phyloP scores from a whole-genome alignment of 2,329 filamentous ascomycete species.

The Verticillium longisporum region DNA sequence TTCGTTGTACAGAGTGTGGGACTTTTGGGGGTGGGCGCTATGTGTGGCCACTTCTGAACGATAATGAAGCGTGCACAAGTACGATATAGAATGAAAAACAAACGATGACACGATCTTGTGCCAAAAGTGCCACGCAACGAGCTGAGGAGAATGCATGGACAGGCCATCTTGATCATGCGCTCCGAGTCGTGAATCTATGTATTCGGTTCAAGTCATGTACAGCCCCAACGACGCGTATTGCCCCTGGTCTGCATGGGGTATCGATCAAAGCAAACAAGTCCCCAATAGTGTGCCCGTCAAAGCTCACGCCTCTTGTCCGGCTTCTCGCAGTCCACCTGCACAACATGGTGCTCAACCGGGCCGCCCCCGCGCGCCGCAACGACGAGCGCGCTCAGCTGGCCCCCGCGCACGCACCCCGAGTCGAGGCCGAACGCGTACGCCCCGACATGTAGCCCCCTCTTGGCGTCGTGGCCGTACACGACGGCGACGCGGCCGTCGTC shows the following conservation, averaged over 20 bases:
- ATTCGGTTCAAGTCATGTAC: not conserved
- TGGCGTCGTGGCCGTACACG: slow-evolving; percentile 83
- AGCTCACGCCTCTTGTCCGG: slow-evolving; percentile 4
- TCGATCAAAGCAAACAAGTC: not conserved
- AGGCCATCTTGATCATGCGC: too few species aligned
- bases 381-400: slow-evolving; percentile 68
- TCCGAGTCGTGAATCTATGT: not conserved
- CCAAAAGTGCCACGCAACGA: not conserved
- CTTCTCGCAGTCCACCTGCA: slow-evolving; percentile 33
- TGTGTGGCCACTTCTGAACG: too few species aligned
- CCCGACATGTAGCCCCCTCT: slow-evolving; percentile 52
- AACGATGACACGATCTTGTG: not conserved
- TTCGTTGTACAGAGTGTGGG: not conserved
- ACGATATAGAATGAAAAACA: not conserved
- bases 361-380: slow-evolving; percentile 44
- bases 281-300: not conserved
- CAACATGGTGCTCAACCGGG: slow-evolving; percentile 26
- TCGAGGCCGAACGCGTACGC: slow-evolving; percentile 80
- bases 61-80: not conserved
- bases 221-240: not conserved
- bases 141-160: too few species aligned
- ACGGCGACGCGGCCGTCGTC: slow-evolving; percentile 33
- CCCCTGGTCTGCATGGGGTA: not conserved
- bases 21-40: not conserved
- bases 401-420: slow-evolving; percentile 72